These are phyloP conservation scores for Apocynum venetum DNA, from an alignment of 257 asterid genomes.

Conservation along the genomic window DNA sequence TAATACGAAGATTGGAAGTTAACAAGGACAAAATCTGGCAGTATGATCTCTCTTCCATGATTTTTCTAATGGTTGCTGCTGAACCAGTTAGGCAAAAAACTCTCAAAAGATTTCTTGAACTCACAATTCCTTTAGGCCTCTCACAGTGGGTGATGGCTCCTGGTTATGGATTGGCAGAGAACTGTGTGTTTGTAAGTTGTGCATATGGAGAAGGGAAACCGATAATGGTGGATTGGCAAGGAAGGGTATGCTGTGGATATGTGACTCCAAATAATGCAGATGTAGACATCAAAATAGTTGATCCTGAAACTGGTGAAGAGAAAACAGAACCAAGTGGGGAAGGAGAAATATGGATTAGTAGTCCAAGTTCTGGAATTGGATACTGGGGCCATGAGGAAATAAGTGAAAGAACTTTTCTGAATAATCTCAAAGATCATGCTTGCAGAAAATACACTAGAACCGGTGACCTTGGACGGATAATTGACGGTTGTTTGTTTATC, in stretches of 20 bases:
- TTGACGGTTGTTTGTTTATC: conserved; percentile 56
- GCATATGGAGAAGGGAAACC: conserved; percentile 76
- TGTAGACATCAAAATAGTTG: conserved; percentile 52
- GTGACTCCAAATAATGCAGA: conserved; percentile 36
- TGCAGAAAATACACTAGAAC: conserved; percentile 56
- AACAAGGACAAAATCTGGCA: conserved; percentile 34
- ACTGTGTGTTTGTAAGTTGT: conserved; percentile 74
- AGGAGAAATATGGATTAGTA: conserved; percentile 85
- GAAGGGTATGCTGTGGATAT: conserved; percentile 74
- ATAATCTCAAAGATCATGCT: conserved; percentile 29
- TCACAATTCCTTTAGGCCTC: conserved; percentile 56
- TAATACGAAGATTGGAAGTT: conserved; percentile 58
- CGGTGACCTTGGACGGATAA: conserved; percentile 66
- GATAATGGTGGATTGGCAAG: conserved; percentile 75
- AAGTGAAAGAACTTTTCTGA: conserved; percentile 48
- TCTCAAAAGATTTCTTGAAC: conserved; percentile 55
- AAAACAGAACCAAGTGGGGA: conserved; percentile 41
- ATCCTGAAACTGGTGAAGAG: conserved; percentile 61
- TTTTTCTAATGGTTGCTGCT: conserved; percentile 77
- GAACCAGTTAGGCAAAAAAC: conserved; percentile 79
- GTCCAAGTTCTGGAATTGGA: conserved; percentile 79
- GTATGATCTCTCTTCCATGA: conserved; percentile 67
- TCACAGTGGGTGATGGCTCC: conserved; percentile 79
- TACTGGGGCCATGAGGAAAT: conserved; percentile 66
- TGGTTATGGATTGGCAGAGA: conserved; percentile 87